phyloP scores from a whole-genome alignment of 2,329 filamentous ascomycete species.

The Clonostachys rosea region DNA sequence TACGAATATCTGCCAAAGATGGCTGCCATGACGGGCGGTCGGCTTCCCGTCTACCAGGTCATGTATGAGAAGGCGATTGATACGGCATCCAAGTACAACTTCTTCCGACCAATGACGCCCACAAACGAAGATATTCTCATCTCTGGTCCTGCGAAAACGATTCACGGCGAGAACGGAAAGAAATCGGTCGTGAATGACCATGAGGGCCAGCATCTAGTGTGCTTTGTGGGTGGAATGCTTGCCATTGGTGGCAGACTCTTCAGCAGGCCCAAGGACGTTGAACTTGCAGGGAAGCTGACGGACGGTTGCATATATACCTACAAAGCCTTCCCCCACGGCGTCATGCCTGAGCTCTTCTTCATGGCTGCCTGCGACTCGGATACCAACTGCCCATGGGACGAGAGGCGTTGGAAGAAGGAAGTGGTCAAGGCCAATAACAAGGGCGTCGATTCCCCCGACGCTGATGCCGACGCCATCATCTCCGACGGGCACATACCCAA shows the following conservation, averaged over 20 bases:
- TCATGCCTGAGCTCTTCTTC: slow-evolving; percentile 46
- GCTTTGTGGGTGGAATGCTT: slow-evolving; percentile 46
- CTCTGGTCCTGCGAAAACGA: slow-evolving; percentile 31
- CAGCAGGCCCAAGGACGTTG: slow-evolving; percentile 30
- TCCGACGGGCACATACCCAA: slow-evolving; percentile 27
- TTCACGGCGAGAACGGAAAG: not conserved
- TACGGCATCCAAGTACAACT: slow-evolving; percentile 55
- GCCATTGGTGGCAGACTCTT: slow-evolving; percentile 42
- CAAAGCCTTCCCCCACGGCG: slow-evolving; percentile 36
- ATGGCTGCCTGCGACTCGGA: slow-evolving; percentile 30
- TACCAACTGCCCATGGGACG: slow-evolving; percentile 33
- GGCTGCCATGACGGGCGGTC: slow-evolving; percentile 62
- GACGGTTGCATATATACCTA: slow-evolving; percentile 50
- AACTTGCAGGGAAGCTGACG: slow-evolving; percentile 36
- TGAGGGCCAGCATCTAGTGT: slow-evolving; percentile 36
- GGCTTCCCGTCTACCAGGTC: slow-evolving; percentile 52
- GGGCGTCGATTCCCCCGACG: not conserved
- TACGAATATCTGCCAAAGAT: slow-evolving; percentile 61
- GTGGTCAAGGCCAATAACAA: not conserved
- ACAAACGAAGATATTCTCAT: slow-evolving; percentile 53
- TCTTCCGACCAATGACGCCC: slow-evolving; percentile 64
- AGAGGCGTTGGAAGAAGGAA: slow-evolving; percentile 2
- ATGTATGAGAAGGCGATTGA: slow-evolving; percentile 64
- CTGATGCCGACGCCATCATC: not conserved
- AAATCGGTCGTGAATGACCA: slow-evolving; percentile 19